These are phyloP conservation scores for Aspergillus funiculosus DNA, from an alignment of 495 filamentous ascomycete species.

Conservation along the genomic window DNA sequence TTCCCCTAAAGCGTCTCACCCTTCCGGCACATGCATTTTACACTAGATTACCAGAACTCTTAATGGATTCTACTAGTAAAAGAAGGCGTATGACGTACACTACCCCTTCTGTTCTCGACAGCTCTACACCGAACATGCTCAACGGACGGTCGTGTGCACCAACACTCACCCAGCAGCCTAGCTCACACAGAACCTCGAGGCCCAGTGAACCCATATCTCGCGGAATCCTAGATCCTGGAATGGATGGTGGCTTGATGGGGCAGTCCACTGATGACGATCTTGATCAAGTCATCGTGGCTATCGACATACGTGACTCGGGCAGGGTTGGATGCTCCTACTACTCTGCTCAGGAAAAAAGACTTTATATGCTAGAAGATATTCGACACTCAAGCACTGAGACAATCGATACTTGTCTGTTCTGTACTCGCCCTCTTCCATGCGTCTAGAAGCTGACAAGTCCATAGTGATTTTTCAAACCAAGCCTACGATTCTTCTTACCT, in stretches of 20 bases:
- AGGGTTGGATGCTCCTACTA: conserved; percentile 88
- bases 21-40: too few species aligned
- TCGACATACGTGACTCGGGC: conserved; percentile 66
- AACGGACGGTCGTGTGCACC: too few species aligned
- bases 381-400: conserved; percentile 62
- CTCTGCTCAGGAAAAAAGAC: conserved; percentile 61
- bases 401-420: conserved; percentile 57
- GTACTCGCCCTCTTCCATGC: neutral
- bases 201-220: conserved; percentile 3
- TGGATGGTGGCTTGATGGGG: neutral
- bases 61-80: conserved; percentile 21
- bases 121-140: too few species aligned
- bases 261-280: conserved; percentile 47
- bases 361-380: conserved; percentile 81
- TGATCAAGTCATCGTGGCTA: conserved; percentile 76
- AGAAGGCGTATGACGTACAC: conserved; percentile 18
- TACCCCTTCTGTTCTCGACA: conserved; percentile 1
- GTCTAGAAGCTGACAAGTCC: conserved; percentile 14
- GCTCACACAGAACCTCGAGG: conserved; percentile 5
- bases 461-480: conserved; percentile 67
- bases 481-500: conserved; percentile 74
- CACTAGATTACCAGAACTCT: neutral
- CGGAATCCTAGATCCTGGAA: neutral
- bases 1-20: neutral
- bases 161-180: neutral